Evolutionary conservation across 768 basidiomycete species (phyloP).

Genomic region (Saitozyma sp.): DNA sequence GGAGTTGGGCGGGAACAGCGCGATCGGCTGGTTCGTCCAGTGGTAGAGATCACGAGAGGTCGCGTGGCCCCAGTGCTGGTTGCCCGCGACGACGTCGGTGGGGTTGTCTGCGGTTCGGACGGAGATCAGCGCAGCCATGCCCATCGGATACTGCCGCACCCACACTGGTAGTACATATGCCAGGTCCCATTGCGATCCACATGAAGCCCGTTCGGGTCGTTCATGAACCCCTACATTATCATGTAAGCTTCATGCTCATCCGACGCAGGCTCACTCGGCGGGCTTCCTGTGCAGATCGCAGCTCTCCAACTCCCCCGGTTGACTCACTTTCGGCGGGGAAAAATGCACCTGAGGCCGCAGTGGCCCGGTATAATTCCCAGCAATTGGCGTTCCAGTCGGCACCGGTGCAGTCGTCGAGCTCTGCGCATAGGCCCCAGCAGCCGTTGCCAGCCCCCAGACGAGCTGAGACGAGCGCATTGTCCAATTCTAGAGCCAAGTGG

Average conservation of each 20-base stretch:
- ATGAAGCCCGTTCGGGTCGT: constrained; percentile 40
- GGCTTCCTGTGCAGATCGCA: neutral
- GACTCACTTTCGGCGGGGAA: constrained; percentile 36
- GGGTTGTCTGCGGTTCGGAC: constrained; percentile 42
- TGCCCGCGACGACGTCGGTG: constrained; percentile 35
- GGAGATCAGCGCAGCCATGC: neutral
- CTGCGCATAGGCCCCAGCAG: too few species aligned
- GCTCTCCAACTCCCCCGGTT: too few species aligned
- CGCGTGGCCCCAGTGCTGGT: constrained; percentile 50
- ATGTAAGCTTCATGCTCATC: neutral
- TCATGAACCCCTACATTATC: constrained; percentile 38
- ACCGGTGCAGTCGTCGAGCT: neutral
- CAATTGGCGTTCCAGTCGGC: constrained; percentile 17
- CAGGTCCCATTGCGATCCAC: constrained; percentile 36
- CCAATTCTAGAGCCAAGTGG: too few species aligned
- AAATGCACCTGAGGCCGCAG: constrained; percentile 44
- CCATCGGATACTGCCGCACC: neutral
- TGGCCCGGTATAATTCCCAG: constrained; percentile 40
- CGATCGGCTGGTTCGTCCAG: constrained; percentile 48
- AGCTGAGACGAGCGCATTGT: too few species aligned
- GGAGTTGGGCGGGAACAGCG: constrained; percentile 36
- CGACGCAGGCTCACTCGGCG: too few species aligned
- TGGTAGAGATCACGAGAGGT: constrained; percentile 43
- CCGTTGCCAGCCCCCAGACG: too few species aligned
- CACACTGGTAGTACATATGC: constrained; percentile 51